Base-by-base conservation (phyloP, 108 stramenopile species). In the Fistulifera pelliculosa region DNA sequence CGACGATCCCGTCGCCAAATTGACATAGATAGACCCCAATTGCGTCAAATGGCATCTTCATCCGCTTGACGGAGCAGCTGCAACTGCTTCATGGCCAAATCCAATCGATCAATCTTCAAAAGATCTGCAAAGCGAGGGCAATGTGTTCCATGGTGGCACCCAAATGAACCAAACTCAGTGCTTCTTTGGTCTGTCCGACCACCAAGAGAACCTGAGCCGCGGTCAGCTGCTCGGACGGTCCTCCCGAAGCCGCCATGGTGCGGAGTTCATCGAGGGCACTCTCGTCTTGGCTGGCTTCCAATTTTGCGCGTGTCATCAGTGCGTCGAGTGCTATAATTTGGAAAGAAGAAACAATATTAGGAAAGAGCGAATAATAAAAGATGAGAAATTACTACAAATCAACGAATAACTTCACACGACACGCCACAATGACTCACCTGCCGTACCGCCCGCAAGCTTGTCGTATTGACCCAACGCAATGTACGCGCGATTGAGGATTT, bases 1-100 rank as follows among this genome's bases (percentile, higher is more conserved):
- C 38, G 68, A 76, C n/a, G 75, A 73, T 44, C 95, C 95, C 27
- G 80, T 66, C 0, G 83, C 90, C 47, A 99, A 52, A 47, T 85
- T 76, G 23, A 96, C 60, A 50, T 95, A 85, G 16, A 94, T 94
- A 38, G 57, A 51, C 35, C 76, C 71, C 17, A 99, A 73, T 76
- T 96, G 94, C 0, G 94, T 93, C 64, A 99, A 69, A 94, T 77
- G 16, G 92, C 75, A 65, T 99, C 98, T 67, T 99, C 98, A 59
- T 97, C 98, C 22, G 66, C 70, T 60, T 69, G 71, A 54, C 75
- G 72, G 74, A 99, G 52, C 54, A 69, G 43, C 40, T 69, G 52
- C 38, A 96, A 64, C 41, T 76, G 59, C 41, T 80, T 49, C 47
- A 72, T 38, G 12, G 96, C 96, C 62, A 97, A 75, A 69, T 99